Base-by-base conservation (phyloP, 177 flowering plant species). In the Vitis hybrid region DNA sequence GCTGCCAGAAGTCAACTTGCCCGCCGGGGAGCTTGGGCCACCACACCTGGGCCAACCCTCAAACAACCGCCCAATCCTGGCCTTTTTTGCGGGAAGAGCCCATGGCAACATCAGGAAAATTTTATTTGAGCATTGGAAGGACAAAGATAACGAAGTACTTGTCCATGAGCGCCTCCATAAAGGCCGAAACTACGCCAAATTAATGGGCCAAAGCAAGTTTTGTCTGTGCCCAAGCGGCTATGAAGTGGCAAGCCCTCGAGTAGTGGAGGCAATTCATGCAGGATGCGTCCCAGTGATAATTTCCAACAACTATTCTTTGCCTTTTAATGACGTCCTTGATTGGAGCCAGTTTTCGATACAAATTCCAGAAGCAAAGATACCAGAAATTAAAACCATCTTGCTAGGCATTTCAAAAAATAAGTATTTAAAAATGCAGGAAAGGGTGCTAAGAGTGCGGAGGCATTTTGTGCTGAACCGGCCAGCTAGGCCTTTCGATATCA, bases 191-290 rank as follows among this genome's bases (percentile, higher is more conserved):
- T 78, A 78, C 52, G 59, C 31, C n/a, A 61, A 64, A 28, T 4
- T 60, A 3, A 67, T 78, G 75, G 50, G 14, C 0, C 51, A 17
- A 24, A 56, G 52, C 60, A 76, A 65, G 62, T 76, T 55, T 22
- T 76, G 79, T n/a, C 44, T 76, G 13, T 76, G 77, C 57, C 81
- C 81, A 1, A 78, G 75, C 33, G 81, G 81, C 11, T 74, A 64
- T 31, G 81, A 78, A 49, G 77, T 78, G 47, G 72, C 72, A 10
- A 71, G 79, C 20, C 72, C 79, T 0, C 67, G 79, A 33, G 17
- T 72, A n/a, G 57, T 72, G 1, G 79, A 76, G 49, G 14, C 79
- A 1, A 76, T 76, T 33, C 52, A 67, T 50, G 65, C 63, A 1
- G 78, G 67, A 1, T 78, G 81, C 47, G 75, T 78, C 2, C 81